Conservation (phyloP, 768 basidiomycete genomes). For the Naganishia antarctica region DNA sequence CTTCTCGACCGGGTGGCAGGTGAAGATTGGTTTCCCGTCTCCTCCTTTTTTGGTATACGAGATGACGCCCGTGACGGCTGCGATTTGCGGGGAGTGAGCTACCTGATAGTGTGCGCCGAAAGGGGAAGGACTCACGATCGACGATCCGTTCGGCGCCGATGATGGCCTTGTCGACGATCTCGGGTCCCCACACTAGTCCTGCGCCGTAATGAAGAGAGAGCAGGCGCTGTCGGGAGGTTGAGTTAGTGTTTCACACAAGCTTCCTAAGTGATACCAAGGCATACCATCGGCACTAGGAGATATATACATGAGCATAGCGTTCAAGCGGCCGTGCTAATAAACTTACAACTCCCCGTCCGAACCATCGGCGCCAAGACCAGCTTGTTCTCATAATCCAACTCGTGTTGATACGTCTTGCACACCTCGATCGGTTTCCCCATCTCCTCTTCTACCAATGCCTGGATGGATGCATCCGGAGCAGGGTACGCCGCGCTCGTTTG, state of each 20-base stretch:
- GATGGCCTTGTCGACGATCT: slow-evolving; percentile 93
- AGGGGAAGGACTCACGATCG: slow-evolving; percentile 63
- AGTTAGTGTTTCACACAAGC: not conserved
- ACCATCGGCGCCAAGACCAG: slow-evolving; percentile 99
- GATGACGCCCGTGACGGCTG: slow-evolving; percentile 81
- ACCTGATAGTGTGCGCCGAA: not conserved
- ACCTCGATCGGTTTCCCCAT: slow-evolving; percentile 40
- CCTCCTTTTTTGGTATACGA: slow-evolving; percentile 67
- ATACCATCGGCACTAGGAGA: slow-evolving; percentile 63
- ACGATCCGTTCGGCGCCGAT: slow-evolving; percentile 75
- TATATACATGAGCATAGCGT: slow-evolving; percentile 8
- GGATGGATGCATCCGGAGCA: slow-evolving; percentile 1
- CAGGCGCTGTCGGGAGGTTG: slow-evolving; percentile 52
- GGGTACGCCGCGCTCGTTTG: not conserved
- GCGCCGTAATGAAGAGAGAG: slow-evolving; percentile 89
- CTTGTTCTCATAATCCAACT: slow-evolving; percentile 71
- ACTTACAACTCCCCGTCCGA: slow-evolving; percentile 66
- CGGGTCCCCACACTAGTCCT: slow-evolving; percentile 91
- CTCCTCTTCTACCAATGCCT: slow-evolving; percentile 32
- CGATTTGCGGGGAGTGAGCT: too few relatives aligned
- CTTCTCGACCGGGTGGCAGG: slow-evolving; percentile 89
- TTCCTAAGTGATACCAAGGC: not conserved
- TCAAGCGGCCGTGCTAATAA: not conserved
- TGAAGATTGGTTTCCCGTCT: slow-evolving; percentile 74
- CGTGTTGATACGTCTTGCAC: slow-evolving; percentile 34